Base-by-base conservation (phyloP, 1,284 basidiomycete genomes). In the Cutaneotrichosporon cavernicola region DNA sequence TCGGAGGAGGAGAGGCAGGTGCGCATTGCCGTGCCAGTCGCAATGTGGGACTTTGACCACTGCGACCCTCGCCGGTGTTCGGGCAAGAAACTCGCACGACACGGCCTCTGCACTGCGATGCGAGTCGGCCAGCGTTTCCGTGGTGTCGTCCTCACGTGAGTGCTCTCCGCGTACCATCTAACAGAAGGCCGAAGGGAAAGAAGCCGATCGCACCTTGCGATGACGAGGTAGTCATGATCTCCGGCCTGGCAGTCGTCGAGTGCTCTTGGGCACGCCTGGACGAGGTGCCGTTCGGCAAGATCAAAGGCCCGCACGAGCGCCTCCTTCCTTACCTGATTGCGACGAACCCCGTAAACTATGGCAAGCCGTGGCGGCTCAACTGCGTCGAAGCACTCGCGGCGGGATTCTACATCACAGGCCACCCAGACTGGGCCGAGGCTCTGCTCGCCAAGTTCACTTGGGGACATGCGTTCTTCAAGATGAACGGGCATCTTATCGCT, bases 11-110 rank as follows among this genome's bases (percentile, higher is more conserved):
- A 81, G 69, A 71, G 32, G 61, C 34, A 70, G 21, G 64, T 74
- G 26, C 72, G 72, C 46, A 88, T 90, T 31, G 84, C 82, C 11
- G 85, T 90, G 4, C 88, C 89, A 6, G 87, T 93, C 14, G 91
- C 90, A 32, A 94, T 94, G 91, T 94, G 91, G 91, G 96, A 98
- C 78, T 97, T 99, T 79, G 90, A 92, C 76, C 96, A 98, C 77
- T 98, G 96, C 78, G 95, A 99, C 79, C 95, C 96, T 0, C 88
- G 88, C 59, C 87, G 92, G 43, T 99, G 96, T 74, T 95, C 92
- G 9, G 96, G 96, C 13, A 97, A 97, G 83, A 96, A 94, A 76
- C 86, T 99, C 0, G 84, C 92, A 0, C 84, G 96, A 5, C 84
- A 94, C 22, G 91, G 92, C 1, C 82, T 98, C 38, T 90, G 97